A percentile compares a stretch with the other conserved stretches of the same genome.
phyloP scores from a whole-genome alignment of 2,329 filamentous ascomycete species.

The Stachybotrys chartarum region DNA sequence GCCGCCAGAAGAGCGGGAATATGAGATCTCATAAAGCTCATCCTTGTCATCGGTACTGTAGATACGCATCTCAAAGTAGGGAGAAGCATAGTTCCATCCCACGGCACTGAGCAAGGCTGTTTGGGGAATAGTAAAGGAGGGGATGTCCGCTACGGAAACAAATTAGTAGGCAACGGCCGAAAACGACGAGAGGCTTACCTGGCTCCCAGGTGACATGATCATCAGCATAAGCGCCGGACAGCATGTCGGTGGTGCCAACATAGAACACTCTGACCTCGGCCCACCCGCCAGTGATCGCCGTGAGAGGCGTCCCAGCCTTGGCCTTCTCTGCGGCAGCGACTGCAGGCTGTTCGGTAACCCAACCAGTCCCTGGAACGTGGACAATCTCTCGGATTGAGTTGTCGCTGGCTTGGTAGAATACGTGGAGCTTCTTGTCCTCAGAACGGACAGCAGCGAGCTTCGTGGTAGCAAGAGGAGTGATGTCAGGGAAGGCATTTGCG shows the following conservation, averaged over 20 bases:
- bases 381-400: not conserved
- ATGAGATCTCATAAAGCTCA: constrained; percentile 1
- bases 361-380: not conserved
- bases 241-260: not conserved
- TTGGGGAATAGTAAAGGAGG: not conserved
- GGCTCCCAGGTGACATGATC: not conserved
- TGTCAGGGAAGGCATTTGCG: not conserved
- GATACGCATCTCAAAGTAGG: not conserved
- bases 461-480: not conserved
- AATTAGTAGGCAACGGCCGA: not conserved
- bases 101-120: not conserved
- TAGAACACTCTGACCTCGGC: not conserved
- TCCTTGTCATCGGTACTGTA: constrained; percentile 2
- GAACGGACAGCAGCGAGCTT: not conserved
- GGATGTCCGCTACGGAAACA: not conserved
- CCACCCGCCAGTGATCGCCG: not conserved
- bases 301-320: not conserved
- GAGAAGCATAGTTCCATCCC: not conserved
- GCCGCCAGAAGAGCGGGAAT: not conserved
- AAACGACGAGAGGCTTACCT: not conserved
- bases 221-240: not conserved
- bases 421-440: not conserved
- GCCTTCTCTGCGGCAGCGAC: not conserved
- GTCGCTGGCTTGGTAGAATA: not conserved
- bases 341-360: not conserved